These are phyloP conservation scores for Halophytophthora batemanensis DNA, from an alignment of 352 stramenopile genomes.

Conservation along the genomic window DNA sequence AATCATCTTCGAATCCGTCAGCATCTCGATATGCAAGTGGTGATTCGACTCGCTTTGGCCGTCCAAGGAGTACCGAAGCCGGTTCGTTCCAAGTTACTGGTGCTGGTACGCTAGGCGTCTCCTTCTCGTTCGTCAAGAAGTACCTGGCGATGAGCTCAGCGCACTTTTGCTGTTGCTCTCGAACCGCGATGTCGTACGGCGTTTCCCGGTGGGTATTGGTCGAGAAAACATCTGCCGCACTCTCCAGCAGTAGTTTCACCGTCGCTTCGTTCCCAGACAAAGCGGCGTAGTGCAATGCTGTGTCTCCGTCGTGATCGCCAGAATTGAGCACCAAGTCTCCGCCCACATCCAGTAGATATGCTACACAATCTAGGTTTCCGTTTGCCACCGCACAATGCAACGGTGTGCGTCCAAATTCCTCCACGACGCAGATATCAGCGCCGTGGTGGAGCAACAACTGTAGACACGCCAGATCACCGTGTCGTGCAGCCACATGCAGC, in stretches of 20 bases:
- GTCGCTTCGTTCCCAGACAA: slow-evolving; percentile 52
- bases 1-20: slow-evolving; percentile 15
- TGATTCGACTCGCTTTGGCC: slow-evolving; percentile 14
- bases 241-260: slow-evolving; percentile 77
- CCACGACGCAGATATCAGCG: slow-evolving; percentile 78
- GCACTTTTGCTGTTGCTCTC: slow-evolving; percentile 45
- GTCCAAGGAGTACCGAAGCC: slow-evolving; percentile 38
- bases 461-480: slow-evolving; percentile 69
- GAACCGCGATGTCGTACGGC: slow-evolving; percentile 57
- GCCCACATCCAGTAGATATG: slow-evolving; percentile 82
- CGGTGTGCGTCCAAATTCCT: slow-evolving; percentile 78
- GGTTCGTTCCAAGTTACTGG: slow-evolving; percentile 42
- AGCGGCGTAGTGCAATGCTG: slow-evolving; percentile 70
- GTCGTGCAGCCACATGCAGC: slow-evolving; percentile 68
- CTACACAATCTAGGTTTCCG: slow-evolving; percentile 62
- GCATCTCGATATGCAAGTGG: slow-evolving; percentile 12
- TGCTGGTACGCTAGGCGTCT: slow-evolving; percentile 1
- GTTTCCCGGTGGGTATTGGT: slow-evolving; percentile 64
- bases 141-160: slow-evolving; percentile 60
- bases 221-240: slow-evolving; percentile 62
- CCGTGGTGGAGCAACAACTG: slow-evolving; percentile 75
- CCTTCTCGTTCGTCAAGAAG: slow-evolving; percentile 36
- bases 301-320: slow-evolving; percentile 72
- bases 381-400: slow-evolving; percentile 69
- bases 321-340: slow-evolving; percentile 79